phyloP scores from a whole-genome alignment of 2,329 filamentous ascomycete genomes.

The Alternaria alternata region DNA sequence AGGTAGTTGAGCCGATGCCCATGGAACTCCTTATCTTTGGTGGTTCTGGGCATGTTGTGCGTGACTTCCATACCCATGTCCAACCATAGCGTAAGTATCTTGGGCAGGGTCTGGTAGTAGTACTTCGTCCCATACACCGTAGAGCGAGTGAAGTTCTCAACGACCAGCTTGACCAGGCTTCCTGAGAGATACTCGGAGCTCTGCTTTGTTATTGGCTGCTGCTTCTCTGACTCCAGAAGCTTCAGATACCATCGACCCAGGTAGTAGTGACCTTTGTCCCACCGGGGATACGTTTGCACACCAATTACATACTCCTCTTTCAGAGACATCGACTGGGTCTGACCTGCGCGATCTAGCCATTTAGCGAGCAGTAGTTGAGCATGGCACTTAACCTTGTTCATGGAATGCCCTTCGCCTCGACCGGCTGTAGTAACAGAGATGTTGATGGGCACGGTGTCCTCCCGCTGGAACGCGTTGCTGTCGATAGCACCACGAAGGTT shows the following conservation, averaged over 20 bases:
- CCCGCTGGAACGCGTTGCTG: conserved; percentile 74
- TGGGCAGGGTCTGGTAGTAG: conserved; percentile 91
- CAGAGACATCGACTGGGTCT: conserved; percentile 83
- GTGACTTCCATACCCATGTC: conserved; percentile 81
- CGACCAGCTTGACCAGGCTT: conserved; percentile 84
- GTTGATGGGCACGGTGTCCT: conserved; percentile 49
- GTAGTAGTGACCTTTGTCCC: conserved; percentile 98
- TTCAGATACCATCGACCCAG: conserved; percentile 98
- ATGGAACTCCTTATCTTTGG: conserved; percentile 42
- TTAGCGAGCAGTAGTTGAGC: conserved; percentile 91
- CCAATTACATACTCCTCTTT: conserved; percentile 78
- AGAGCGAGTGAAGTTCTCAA: conserved; percentile 91
- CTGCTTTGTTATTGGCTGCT: conserved; percentile 77
- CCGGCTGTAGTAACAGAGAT: conserved; percentile 50
- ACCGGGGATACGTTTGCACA: conserved; percentile 71
- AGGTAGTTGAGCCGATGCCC: conserved; percentile 41
- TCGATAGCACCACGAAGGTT: conserved; percentile 86
- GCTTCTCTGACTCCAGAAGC: conserved; percentile 86
- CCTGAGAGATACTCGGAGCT: conserved; percentile 68
- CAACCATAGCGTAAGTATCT: conserved; percentile 91
- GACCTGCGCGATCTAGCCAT: conserved; percentile 95
- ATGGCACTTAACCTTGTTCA: conserved; percentile 73
- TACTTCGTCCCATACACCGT: conserved; percentile 92
- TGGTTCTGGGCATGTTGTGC: conserved; percentile 28
- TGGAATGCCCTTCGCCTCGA: conserved; percentile 44